Evolutionary conservation across 371 early-diverging fungal genomes (phyloP), one percentile per base, ranked within the genome.

Genomic region (Dinochytrium kinnereticum): DNA sequence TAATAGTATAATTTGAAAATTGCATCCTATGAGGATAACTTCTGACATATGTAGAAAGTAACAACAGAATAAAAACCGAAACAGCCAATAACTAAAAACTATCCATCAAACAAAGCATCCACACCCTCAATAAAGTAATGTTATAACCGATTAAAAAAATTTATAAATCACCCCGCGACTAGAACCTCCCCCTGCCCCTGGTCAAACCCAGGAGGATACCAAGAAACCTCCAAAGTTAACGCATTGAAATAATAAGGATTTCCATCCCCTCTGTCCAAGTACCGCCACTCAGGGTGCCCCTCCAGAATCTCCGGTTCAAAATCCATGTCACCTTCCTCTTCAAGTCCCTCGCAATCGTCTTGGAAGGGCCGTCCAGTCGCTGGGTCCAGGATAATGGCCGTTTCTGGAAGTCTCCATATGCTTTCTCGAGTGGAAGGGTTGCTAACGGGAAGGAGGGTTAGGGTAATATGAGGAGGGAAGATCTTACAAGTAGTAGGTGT

Each of bases 401-500:
- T 59, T 0, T 82, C 73, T 2, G 84, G 86, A n/a, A 84, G 72
- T 19, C 76, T 70, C 84, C 84, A 84, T 1, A 73, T 78, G 2
- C 82, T 69, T 28, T 81, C 79, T 33, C 73, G 76, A 1, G 82
- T 82, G 2, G 69, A 53, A 0, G 79, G 26, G 57, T 61, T 67
- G 74, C 85, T 85, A 69, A 7, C 19, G 30, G 0, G 28, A 40
- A 30, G 24, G 36, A 66, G 3, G 31, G 2, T 49, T 64, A 44
- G 7, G n/a, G 15, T 21, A n/a, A n/a, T n/a, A n/a, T n/a, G n/a
- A n/a, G n/a, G n/a, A n/a, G n/a, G n/a, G n/a, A n/a, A n/a, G 15
- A 1, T 55, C 82, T 71, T 78, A 85, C 84, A 61, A 82, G 74
- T 81, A 85, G 72, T 82, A 85, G 13, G 67, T 38, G 13, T 40